Base-by-base conservation (phyloP, 2,329 filamentous ascomycete genomes). In the Pseudogymnoascus sp. region DNA sequence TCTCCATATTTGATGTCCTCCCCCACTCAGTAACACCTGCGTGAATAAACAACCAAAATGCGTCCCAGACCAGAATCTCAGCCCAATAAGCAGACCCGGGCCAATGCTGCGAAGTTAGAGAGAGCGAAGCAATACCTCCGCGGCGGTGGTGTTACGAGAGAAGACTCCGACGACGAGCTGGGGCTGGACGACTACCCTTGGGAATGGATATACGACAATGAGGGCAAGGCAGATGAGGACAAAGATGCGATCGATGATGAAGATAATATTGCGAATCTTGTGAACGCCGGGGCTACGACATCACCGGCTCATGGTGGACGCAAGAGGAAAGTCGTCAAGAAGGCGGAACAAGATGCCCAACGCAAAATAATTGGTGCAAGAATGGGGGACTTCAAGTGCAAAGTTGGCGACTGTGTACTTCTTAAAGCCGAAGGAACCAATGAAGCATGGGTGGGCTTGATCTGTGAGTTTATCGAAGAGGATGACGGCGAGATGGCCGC, bases 381-480 rank as follows among this genome's bases (percentile, higher is more conserved):
- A 26, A 92, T 92, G 82, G 93, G 92, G 23, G 80, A 75, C 11
- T 96, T 97, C 68, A 83, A 88, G 72, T 96, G 92, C 76, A 82
- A 78, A 62, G 74, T 96, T 38, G 95, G 95, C 50, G 92, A 99
- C 72, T 84, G 86, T 19, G 88, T 97, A 36, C 80, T 97, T 42
- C 81, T 99, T 63, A 96, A 96, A 75, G 91, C 93, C 1, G 91
- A 96, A 40, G 91, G 90, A 3, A 84, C 85, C 42, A 91, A 91
- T 68, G 91, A 96, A 71, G 89, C 92, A 10, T 99, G 95, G 93
- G 89, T 96, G 2, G 95, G 91, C 35, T 86, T 99, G 66, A 88
- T 97, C 62, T 89, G 88, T 70, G 87, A 90, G 47, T 96, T 99
- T 68, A 74, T 87, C 40, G 87, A 93, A 53, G 84, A 87, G 33